These are phyloP conservation scores for Arthrinium puccinioides DNA, from an alignment of 2,329 filamentous ascomycete species.

Conservation along the genomic window DNA sequence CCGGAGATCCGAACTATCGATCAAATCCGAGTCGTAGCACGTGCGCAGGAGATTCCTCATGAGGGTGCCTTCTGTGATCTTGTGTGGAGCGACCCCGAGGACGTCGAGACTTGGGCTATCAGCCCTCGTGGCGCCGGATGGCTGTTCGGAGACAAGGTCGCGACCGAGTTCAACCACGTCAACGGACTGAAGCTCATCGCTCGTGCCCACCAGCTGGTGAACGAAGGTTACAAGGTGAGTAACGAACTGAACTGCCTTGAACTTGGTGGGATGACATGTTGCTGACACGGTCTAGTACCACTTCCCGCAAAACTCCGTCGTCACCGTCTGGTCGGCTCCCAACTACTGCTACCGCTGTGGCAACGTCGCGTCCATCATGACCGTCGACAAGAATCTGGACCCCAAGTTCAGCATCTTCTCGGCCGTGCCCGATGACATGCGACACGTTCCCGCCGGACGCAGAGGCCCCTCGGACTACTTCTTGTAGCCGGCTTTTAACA, in stretches of 20 bases:
- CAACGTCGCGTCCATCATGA: conserved; percentile 96
- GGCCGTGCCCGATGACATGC: conserved; percentile 78
- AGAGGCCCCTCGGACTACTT: conserved; percentile 66
- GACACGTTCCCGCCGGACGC: conserved; percentile 68
- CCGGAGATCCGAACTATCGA: conserved; percentile 95
- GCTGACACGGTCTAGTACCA: conserved; percentile 59
- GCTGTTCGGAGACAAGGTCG: conserved; percentile 95
- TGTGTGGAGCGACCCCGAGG: conserved; percentile 97
- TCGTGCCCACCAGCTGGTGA: conserved; percentile 94
- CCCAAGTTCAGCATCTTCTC: conserved; percentile 91
- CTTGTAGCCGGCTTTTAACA: conserved; percentile 35
- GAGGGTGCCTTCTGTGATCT: conserved; percentile 97
- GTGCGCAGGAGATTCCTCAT: conserved; percentile 95
- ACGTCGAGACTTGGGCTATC: conserved; percentile 92
- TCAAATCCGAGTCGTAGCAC: conserved; percentile 97
- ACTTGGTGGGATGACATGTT: conserved; percentile 31
- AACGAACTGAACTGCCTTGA: conserved; percentile 53
- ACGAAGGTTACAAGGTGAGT: conserved; percentile 90
- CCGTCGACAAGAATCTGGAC: conserved; percentile 74
- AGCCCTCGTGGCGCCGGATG: conserved; percentile 95
- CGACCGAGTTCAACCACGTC: conserved; percentile 94
- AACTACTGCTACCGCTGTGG: conserved; percentile 97
- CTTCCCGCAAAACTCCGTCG: conserved; percentile 90
- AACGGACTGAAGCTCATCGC: conserved; percentile 95
- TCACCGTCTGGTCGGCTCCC: conserved; percentile 97